These are phyloP conservation scores for Aaosphaeria pasadenensis DNA, from an alignment of 2,329 filamentous ascomycete species.

Conservation along the genomic window DNA sequence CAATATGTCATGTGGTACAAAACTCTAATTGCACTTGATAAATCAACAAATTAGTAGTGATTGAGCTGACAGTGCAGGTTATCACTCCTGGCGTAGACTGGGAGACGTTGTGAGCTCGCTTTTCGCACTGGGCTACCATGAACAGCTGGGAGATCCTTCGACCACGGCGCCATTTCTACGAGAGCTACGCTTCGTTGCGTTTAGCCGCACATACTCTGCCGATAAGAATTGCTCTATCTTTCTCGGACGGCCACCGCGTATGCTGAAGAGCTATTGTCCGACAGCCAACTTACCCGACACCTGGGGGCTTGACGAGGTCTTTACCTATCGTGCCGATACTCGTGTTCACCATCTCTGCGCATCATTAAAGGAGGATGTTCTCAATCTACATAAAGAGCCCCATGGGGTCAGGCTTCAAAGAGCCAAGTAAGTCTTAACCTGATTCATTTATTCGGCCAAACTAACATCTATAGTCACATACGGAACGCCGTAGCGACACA, in stretches of 20 bases:
- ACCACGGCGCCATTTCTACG: constrained; percentile 22
- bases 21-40: too few species aligned
- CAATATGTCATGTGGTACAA: too few species aligned
- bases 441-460: neutral
- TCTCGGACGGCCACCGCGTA: constrained; percentile 45
- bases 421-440: too few species aligned
- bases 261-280: neutral
- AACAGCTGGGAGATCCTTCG: constrained; percentile 9
- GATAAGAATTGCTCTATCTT: constrained; percentile 51
- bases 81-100: constrained; percentile 47
- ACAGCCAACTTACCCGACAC: too few species aligned
- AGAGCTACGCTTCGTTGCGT: constrained; percentile 40
- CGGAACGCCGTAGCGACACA: neutral
- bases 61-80: constrained; percentile 29
- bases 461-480: neutral
- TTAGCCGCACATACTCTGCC: constrained; percentile 44
- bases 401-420: too few species aligned
- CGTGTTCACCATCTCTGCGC: neutral
- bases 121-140: constrained; percentile 49
- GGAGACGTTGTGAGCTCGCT: constrained; percentile 47
- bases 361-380: neutral
- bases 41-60: too few species aligned
- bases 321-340: too few species aligned
- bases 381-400: too few species aligned
- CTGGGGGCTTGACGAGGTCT: too few species aligned